Base-by-base conservation (phyloP, 1,139 yeast species). In the Blastobotrys capitulatus region DNA sequence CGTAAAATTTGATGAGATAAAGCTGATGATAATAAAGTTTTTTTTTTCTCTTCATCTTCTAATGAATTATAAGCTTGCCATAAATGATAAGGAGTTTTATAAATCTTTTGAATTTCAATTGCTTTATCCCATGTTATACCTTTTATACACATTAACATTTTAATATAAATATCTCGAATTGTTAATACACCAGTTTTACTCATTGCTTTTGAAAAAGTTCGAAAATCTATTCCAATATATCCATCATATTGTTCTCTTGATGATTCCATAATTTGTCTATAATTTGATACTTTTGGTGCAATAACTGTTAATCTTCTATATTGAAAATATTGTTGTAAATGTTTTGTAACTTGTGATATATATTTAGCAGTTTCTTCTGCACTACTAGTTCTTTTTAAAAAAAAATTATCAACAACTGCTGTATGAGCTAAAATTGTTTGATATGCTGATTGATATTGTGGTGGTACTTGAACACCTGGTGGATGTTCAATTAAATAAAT, bases 121-220 rank as follows among this genome's bases (percentile, higher is more conserved):
- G 98, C 98, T 63, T 86, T 87, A 54, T 90, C 97, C 40, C 88
- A 69, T 0, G 96, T 80, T 0, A 92, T 74, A 0, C 98, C 98
- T 52, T 79, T 76, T 1, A 85, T 76, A 1, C 90, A 76, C 85
- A 89, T 80, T 25, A 94, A 73, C 83, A 88, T 82, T 42, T 79
- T 72, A 2, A 89, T 70, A 58, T 80, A 92, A 58, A 88, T 70
- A 57, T 92, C 97, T 42, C 80, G 80, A 0, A 89, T 80, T 0
- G 95, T 85, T 61, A 78, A 73, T 73, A 83, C 72, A 19, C 79
- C 79, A 1, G 86, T 74, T 61, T 94, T 94, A 2, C 83, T 79
- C 67, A 92, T 69, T 44, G 84, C 76, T 6, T 78, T 79, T 57
- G 83, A 86, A 63, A 87, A 92, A 15, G 82, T 73, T 32, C 76